Conservation (phyloP, 257 asterid species). For the Anisodus acutangulus region DNA sequence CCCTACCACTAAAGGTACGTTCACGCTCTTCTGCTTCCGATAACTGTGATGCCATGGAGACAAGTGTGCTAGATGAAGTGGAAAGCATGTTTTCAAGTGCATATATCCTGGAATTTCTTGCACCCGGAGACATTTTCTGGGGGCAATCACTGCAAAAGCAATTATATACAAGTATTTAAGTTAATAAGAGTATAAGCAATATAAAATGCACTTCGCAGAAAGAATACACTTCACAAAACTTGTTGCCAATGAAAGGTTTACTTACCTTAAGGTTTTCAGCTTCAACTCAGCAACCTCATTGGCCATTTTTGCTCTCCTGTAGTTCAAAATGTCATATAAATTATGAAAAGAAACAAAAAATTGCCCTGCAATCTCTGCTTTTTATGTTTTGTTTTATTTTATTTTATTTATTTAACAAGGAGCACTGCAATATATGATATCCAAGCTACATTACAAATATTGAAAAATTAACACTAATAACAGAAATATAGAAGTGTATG, state of each 20-base stretch:
- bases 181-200: slow-evolving; percentile 16
- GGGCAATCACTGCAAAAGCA: slow-evolving; percentile 56
- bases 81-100: slow-evolving; percentile 97
- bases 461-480: not conserved
- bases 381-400: not conserved
- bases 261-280: slow-evolving; percentile 75
- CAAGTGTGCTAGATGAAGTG: slow-evolving; percentile 87
- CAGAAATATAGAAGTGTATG: not conserved
- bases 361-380: not conserved
- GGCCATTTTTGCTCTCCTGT: slow-evolving; percentile 90
- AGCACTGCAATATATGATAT: not conserved
- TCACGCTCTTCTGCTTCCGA: slow-evolving; percentile 99
- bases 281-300: slow-evolving; percentile 80
- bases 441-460: not conserved
- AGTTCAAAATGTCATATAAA: slow-evolving; percentile 24
- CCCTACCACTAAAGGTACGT: slow-evolving; percentile 88
- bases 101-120: slow-evolving; percentile 80
- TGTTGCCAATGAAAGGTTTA: slow-evolving; percentile 37
- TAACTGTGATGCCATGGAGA: slow-evolving; percentile 94
- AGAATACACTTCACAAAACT: not conserved
- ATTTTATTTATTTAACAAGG: not conserved
- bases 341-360: not conserved
- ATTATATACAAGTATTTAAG: not conserved
- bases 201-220: slow-evolving; percentile 13
- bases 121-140: slow-evolving; percentile 92